phyloP scores from a whole-genome alignment of 495 filamentous ascomycete species.

The Daldinia vernicosa region DNA sequence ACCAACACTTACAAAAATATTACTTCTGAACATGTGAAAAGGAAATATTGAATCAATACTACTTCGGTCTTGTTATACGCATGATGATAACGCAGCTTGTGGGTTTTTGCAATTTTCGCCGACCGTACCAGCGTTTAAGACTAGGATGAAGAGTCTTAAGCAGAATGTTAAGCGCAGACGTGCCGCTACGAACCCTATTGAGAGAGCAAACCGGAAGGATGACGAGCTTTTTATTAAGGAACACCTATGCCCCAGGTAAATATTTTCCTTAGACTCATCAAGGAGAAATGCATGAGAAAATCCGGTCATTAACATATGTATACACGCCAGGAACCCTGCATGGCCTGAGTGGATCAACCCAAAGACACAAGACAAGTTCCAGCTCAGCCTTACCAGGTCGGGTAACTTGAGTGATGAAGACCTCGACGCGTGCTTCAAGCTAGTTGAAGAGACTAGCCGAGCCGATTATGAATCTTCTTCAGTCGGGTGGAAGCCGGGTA shows the following conservation, averaged over 20 bases:
- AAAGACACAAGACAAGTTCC: conserved; percentile 49
- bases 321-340: conserved; percentile 32
- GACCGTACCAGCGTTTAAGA: conserved; percentile 3
- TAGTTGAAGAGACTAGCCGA: conserved; percentile 75
- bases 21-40: background rate
- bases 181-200: conserved; percentile 52
- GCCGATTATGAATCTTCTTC: conserved; percentile 71
- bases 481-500: conserved; percentile 72
- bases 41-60: background rate
- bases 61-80: background rate
- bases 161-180: conserved; percentile 45
- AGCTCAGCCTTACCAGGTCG: conserved; percentile 59
- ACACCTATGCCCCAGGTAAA: conserved; percentile 55
- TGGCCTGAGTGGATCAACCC: conserved; percentile 60
- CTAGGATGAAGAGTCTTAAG: conserved; percentile 21
- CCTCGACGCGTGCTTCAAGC: conserved; percentile 71
- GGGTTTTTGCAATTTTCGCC: background rate
- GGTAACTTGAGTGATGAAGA: conserved; percentile 59
- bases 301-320: conserved; percentile 5
- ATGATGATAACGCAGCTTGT: conserved; percentile 13
- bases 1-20: background rate
- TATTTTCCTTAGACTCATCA: background rate
- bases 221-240: conserved; percentile 56
- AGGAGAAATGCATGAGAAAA: background rate
- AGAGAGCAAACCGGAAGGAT: conserved; percentile 54